Evolutionary conservation across 2,329 filamentous ascomycete species (phyloP), one percentile per base, ranked within the genome.

Genomic region (Talaromyces funiculosus): DNA sequence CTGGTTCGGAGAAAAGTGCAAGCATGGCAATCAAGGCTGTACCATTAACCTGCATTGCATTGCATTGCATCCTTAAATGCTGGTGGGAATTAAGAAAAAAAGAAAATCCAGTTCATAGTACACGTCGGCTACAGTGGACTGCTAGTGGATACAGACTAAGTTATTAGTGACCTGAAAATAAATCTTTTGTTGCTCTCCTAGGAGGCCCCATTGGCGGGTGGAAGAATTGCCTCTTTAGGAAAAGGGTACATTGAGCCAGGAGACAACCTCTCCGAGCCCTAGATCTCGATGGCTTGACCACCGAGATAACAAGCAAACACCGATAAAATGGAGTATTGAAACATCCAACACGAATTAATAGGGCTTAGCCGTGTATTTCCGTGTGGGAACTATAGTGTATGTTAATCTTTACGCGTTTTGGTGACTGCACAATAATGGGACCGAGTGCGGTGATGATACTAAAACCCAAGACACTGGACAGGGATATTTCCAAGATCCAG

Each of bases 191-290:
- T 51, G 42, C 42, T 33, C 38, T 8, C 55, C 42, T 47, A 29
- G 14, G 16, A 26, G 22, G 55, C 31, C 55, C 31, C 55, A 22
- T 57, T 33, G 9, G 10, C 0, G 20, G 20, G 35, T 24, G 29
- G 47, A 51, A 57, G 20, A 29, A 31, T 38, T 57, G 14, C 55
- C 31, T n/a, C 22, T 18, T 38, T 18, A 24, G 55, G 42, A 38
- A 31, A 49, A 9, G 20, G 31, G n/a, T 33, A 31, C n/a, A 51
- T 20, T 51, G 26, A 20, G 9, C 26, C 10, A 5, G 26, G 33
- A 49, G 45, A n/a, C 22, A 18, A 35, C 22, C 54, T 37, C 37
- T 57, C n/a, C 18, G 35, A 57, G 55, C 55, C 55, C 55, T 57
- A 57, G 29, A 20, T 33, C 24, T 37, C 24, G 24, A 16, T 57